Evolutionary conservation across 2,329 filamentous ascomycete genomes (phyloP).

Genomic region (Didymella keratinophila): DNA sequence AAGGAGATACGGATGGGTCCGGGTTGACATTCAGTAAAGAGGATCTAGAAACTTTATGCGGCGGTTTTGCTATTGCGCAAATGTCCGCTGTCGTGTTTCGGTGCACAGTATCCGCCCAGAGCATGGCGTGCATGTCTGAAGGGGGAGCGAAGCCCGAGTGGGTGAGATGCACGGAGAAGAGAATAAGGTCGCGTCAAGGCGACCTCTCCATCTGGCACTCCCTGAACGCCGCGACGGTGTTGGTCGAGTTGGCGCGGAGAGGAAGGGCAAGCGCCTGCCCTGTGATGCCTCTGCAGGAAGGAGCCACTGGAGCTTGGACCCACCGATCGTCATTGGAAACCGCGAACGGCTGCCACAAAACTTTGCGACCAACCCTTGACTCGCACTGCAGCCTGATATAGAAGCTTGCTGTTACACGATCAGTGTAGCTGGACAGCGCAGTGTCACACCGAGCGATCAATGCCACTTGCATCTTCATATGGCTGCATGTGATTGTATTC

Average conservation of each 20-base stretch:
- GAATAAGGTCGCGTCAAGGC: background rate
- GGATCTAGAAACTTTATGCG: constrained; percentile 18
- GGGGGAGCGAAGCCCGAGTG: constrained; percentile 6
- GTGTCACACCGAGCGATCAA: constrained; percentile 6
- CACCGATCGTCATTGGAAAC: constrained; percentile 16
- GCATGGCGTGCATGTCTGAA: constrained; percentile 16
- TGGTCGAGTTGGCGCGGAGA: constrained; percentile 14
- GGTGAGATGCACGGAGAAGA: constrained; percentile 10
- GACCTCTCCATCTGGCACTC: constrained; percentile 1
- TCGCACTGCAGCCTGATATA: constrained; percentile 11
- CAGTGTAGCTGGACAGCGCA: background rate
- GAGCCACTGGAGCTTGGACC: background rate
- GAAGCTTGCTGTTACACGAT: constrained; percentile 9
- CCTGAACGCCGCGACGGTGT: constrained; percentile 7
- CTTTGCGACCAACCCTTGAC: constrained; percentile 5
- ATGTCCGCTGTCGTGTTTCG: constrained; percentile 26
- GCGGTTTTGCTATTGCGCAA: constrained; percentile 18
- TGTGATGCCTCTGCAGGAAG: constrained; percentile 9
- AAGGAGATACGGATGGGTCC: background rate
- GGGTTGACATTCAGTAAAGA: constrained; percentile 13
- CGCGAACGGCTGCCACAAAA: constrained; percentile 20
- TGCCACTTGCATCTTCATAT: background rate
- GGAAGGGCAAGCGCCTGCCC: constrained; percentile 14
- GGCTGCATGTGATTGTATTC: constrained; percentile 4
- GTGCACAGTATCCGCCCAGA: constrained; percentile 13